Base-by-base conservation (phyloP, 805 yeast genomes). In the Alloascoidea hylecoeti region DNA sequence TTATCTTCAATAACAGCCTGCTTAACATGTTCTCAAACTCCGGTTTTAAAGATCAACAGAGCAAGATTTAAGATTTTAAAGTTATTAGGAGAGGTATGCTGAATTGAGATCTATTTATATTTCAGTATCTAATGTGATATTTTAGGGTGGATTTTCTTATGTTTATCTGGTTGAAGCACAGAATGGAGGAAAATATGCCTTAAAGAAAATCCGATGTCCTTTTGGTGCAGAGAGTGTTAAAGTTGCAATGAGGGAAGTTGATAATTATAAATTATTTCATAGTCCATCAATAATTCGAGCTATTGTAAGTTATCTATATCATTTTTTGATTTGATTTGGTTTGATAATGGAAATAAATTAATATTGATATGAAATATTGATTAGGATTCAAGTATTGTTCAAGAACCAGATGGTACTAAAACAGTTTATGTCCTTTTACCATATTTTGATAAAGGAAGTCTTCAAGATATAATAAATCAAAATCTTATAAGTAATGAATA, bases 181-280 rank as follows among this genome's bases (percentile, higher is more conserved):
- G 6, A 60, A 64, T 44, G 60, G 66, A 23, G 68, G 68, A 28
- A 47, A 59, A 34, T 82, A 73, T 50, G 95, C 95, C 2, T 60
- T 88, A 50, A 88, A 88, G 61, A 81, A 82, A 60, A 82, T 85
- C 39, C 63, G 88, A 42, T 86, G 96, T 55, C 86, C 94, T 2
- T 82, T 78, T 56, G 95, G 95, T 1, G 68, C 80, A 35, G 82
- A 76, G 49, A 78, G 78, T 47, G 75, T 85, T 39, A 72, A 70
- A 41, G 60, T 67, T 35, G 95, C 94, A 1, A 66, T 83, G 72
- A 66, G 70, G 33, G 97, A 88, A 52, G 73, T 86, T 35, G 76
- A 75, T 17, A 76, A 74, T 45, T 83, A 85, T 55, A 75, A 72
- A 48, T 72, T 76, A 37, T 86, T 88, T 55, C 61, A 64, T 28